Percentiles rank a stretch among this genome's conserved stretches.
Conservation (phyloP, 352 stramenopile genomes). For the Phytophthora ohioensis region DNA sequence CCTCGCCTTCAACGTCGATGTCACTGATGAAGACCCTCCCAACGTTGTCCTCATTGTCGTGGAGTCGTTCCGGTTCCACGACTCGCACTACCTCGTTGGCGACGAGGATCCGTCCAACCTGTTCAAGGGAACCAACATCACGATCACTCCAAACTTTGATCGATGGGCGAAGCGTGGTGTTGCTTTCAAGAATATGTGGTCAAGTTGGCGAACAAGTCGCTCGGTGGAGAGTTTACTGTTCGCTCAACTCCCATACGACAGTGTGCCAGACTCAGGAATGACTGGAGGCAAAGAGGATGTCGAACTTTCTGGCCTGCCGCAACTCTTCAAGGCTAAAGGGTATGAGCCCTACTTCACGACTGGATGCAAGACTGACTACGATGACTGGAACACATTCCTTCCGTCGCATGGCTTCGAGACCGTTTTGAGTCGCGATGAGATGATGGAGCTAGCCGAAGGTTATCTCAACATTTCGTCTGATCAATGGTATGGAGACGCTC, state of each 20-base stretch:
- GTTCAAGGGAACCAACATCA: constrained; percentile 39
- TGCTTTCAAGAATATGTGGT: constrained; percentile 68
- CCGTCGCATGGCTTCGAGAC: constrained; percentile 60
- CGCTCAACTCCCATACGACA: constrained; percentile 58
- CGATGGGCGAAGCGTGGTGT: constrained; percentile 56
- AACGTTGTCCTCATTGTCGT: constrained; percentile 64
- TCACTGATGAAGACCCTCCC: constrained; percentile 43
- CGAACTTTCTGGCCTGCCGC: constrained; percentile 50
- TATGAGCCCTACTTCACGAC: constrained; percentile 64
- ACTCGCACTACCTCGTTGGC: constrained; percentile 60
- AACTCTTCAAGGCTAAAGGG: constrained; percentile 59
- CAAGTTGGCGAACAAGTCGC: constrained; percentile 64
- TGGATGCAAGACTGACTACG: constrained; percentile 53
- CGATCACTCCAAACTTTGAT: constrained; percentile 60
- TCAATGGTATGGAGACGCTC: constrained; percentile 40
- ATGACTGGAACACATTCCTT: constrained; percentile 60
- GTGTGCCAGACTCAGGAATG: constrained; percentile 46
- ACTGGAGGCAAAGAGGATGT: constrained; percentile 37
- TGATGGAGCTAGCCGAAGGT: constrained; percentile 47
- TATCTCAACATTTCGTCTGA: constrained; percentile 42
- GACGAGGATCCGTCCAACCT: constrained; percentile 53
- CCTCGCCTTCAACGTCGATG: constrained; percentile 50
- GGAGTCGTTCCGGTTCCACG: constrained; percentile 63
- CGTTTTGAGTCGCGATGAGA: constrained; percentile 49
- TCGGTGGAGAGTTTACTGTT: constrained; percentile 67